phyloP scores from a whole-genome alignment of 371 early-diverging fungal genomes.

The Amoeboaphelidium protococcarum region DNA sequence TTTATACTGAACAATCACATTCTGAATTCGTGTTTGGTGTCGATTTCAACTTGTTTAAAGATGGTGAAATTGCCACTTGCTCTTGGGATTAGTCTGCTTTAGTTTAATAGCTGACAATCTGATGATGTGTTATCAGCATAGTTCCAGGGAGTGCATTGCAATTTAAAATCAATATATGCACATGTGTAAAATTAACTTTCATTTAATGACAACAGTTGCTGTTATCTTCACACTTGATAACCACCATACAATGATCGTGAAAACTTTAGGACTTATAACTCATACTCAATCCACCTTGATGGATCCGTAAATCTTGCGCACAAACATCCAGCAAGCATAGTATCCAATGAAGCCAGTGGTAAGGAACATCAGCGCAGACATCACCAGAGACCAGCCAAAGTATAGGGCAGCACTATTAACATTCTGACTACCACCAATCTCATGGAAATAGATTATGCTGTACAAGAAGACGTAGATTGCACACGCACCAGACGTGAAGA shows the following conservation, averaged over 20 bases:
- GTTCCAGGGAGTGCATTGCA: too few relatives aligned
- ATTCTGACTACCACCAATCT: too few relatives aligned
- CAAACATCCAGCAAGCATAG: slow-evolving; percentile 38
- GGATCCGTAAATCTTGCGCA: slow-evolving; percentile 39
- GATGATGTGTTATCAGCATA: too few relatives aligned
- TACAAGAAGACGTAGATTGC: slow-evolving; percentile 70
- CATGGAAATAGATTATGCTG: slow-evolving; percentile 47
- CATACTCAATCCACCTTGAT: background rate
- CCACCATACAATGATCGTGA: too few relatives aligned
- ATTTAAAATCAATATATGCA: too few relatives aligned
- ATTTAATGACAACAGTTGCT: background rate
- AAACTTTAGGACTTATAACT: too few relatives aligned
- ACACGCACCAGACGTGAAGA: slow-evolving; percentile 58
- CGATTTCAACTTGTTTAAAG: background rate
- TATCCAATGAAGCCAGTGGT: slow-evolving; percentile 58
- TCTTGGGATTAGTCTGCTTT: background rate
- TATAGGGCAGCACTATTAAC: slow-evolving; percentile 49
- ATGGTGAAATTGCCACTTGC: background rate
- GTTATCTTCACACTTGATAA: background rate
- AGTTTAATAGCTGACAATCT: too few relatives aligned
- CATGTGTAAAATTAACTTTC: too few relatives aligned
- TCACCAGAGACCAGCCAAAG: slow-evolving; percentile 67
- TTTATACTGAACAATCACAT: background rate
- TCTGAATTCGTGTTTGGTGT: background rate
- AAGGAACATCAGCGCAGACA: slow-evolving; percentile 23